A percentile compares a stretch with the other conserved stretches of the same genome.
These are phyloP conservation scores for Aspergillus sp. DNA, from an alignment of 2,329 filamentous ascomycete species.

Conservation along the genomic window DNA sequence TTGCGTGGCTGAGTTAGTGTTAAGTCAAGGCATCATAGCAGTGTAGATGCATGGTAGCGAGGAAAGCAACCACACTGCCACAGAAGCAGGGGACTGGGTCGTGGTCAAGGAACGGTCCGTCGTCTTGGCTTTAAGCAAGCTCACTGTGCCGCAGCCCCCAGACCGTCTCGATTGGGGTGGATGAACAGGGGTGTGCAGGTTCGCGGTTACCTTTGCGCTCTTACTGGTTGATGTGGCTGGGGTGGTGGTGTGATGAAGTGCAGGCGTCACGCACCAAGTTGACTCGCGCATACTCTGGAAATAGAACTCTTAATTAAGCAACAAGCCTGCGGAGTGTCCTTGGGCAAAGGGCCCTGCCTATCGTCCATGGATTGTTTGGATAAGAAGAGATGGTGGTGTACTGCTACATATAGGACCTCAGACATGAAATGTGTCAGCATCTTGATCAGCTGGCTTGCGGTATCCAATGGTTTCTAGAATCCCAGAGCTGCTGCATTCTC, in stretches of 20 bases:
- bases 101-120: neutral
- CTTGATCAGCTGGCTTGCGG: no score
- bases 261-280: neutral
- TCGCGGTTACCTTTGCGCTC: neutral
- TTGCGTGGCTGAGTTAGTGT: neutral
- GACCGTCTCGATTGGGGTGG: neutral
- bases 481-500: no score
- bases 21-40: neutral
- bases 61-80: no score
- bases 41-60: no score
- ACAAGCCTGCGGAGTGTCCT: neutral
- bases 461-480: no score
- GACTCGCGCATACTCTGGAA: neutral
- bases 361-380: no score
- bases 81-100: neutral
- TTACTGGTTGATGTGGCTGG: neutral
- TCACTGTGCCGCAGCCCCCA: neutral
- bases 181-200: neutral
- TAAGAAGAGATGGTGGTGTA: no score
- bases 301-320: neutral
- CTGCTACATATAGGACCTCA: no score
- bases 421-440: no score
- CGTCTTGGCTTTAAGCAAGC: neutral
- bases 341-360: no score
- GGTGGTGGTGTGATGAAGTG: neutral